These are phyloP conservation scores for Pseudoneurospora amorphoporcata DNA, from an alignment of 495 filamentous ascomycete genomes.

Conservation along the genomic window DNA sequence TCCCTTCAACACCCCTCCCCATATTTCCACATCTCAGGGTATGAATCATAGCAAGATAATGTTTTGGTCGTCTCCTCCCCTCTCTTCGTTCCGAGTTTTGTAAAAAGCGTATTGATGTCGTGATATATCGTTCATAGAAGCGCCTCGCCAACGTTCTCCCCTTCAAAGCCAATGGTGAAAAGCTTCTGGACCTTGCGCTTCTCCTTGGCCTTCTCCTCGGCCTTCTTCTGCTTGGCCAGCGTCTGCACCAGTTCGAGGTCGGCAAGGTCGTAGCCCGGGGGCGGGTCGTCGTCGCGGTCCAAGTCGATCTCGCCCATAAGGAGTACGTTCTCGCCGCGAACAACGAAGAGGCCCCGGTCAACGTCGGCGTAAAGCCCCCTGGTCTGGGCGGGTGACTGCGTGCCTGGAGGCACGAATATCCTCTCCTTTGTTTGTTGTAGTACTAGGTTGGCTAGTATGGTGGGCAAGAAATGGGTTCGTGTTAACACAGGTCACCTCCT, in stretches of 20 bases:
- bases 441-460: slow-evolving; percentile 70
- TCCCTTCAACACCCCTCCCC: neutral
- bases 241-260: slow-evolving; percentile 59
- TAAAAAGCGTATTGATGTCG: neutral
- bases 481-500: slow-evolving; percentile 6
- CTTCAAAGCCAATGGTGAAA: slow-evolving; percentile 71
- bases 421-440: slow-evolving; percentile 86
- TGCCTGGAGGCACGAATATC: slow-evolving; percentile 50
- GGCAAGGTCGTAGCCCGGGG: slow-evolving; percentile 55
- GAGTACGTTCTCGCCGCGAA: slow-evolving; percentile 88
- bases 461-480: neutral
- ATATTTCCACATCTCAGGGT: neutral
- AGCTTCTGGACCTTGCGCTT: slow-evolving; percentile 61
- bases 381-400: slow-evolving; percentile 11
- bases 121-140: slow-evolving; percentile 42
- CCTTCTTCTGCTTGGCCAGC: slow-evolving; percentile 58
- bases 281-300: slow-evolving; percentile 85
- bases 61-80: neutral
- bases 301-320: slow-evolving; percentile 91
- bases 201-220: slow-evolving; percentile 57
- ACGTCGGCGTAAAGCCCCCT: slow-evolving; percentile 66
- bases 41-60: neutral
- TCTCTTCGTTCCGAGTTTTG: neutral
- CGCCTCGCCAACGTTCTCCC: slow-evolving; percentile 69
- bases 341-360: slow-evolving; percentile 71